Evolutionary conservation across 148 eudicot species (phyloP).

Genomic region (Rhododendron molle): DNA sequence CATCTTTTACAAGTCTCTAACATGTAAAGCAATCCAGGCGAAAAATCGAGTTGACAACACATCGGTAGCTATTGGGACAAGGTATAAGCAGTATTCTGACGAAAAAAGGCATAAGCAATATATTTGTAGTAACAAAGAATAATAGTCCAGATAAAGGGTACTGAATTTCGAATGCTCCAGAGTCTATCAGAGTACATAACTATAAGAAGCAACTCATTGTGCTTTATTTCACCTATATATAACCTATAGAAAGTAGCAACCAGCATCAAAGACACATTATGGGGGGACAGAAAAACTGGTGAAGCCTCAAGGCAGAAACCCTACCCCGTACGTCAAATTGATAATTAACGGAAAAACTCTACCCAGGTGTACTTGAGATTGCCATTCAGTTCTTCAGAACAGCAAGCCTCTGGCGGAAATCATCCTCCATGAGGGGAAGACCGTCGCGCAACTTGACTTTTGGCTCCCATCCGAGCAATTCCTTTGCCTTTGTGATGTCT

Average conservation of each 20-base stretch:
- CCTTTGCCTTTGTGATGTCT: slow-evolving; percentile 77
- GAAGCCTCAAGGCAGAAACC: not conserved
- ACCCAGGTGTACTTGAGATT: not conserved
- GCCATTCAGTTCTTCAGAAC: slow-evolving; percentile 17
- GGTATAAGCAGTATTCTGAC: not conserved
- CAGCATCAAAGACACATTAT: not conserved
- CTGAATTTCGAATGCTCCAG: not conserved
- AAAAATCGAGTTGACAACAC: too few relatives aligned
- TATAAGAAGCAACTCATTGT: not conserved
- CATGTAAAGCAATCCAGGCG: too few relatives aligned
- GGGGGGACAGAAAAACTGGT: not conserved
- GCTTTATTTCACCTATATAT: not conserved
- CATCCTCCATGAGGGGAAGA: slow-evolving; percentile 88
- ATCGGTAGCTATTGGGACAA: not conserved
- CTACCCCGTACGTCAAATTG: not conserved
- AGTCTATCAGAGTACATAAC: not conserved
- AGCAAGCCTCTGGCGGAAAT: slow-evolving; percentile 79
- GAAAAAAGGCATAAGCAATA: not conserved
- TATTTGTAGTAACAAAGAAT: not conserved
- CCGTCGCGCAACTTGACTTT: slow-evolving; percentile 75
- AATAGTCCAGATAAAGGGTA: not conserved
- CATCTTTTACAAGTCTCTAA: too few relatives aligned
- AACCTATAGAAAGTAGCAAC: not conserved
- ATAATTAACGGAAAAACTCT: not conserved
- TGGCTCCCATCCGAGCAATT: slow-evolving; percentile 90